phyloP scores from a whole-genome alignment of 2,329 filamentous ascomycete genomes.

The Emmonsiellopsis sp. region DNA sequence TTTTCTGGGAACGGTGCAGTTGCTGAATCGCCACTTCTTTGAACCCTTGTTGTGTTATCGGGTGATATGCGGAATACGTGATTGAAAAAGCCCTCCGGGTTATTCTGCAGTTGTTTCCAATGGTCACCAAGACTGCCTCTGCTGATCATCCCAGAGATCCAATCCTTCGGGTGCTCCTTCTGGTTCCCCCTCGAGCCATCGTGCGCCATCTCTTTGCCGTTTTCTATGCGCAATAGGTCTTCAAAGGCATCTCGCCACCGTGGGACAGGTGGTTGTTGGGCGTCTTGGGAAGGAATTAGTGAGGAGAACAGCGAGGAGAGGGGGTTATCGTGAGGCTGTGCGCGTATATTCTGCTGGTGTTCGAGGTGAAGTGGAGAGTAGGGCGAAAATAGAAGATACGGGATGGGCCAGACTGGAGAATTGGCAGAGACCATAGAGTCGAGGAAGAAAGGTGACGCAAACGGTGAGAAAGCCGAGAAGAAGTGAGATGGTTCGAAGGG shows the following conservation, averaged over 20 bases:
- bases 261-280: slow-evolving; percentile 25
- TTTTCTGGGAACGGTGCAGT: slow-evolving; percentile 8
- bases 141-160: slow-evolving; percentile 32
- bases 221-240: slow-evolving; percentile 45
- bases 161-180: slow-evolving; percentile 27
- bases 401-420: slow-evolving; percentile 30
- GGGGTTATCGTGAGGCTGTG: slow-evolving; percentile 16
- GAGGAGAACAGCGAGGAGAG: slow-evolving; percentile 29
- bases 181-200: slow-evolving; percentile 17
- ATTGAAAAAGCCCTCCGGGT: slow-evolving; percentile 10
- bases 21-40: no score
- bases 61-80: neutral
- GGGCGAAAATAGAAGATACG: slow-evolving; percentile 38
- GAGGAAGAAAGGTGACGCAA: slow-evolving; percentile 21
- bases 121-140: slow-evolving; percentile 33
- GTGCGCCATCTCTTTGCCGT: slow-evolving; percentile 35
- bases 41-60: slow-evolving; percentile 2
- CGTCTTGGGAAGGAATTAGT: slow-evolving; percentile 22
- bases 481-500: slow-evolving; percentile 23
- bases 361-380: slow-evolving; percentile 51
- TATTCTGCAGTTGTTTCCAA: slow-evolving; percentile 26
- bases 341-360: slow-evolving; percentile 28
- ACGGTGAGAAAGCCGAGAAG: slow-evolving; percentile 21
- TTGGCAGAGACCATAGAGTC: slow-evolving; percentile 27
- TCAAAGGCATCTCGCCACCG: slow-evolving; percentile 52